Base-by-base conservation (phyloP, 2,329 filamentous ascomycete species). In the Pseudocercospora musae region DNA sequence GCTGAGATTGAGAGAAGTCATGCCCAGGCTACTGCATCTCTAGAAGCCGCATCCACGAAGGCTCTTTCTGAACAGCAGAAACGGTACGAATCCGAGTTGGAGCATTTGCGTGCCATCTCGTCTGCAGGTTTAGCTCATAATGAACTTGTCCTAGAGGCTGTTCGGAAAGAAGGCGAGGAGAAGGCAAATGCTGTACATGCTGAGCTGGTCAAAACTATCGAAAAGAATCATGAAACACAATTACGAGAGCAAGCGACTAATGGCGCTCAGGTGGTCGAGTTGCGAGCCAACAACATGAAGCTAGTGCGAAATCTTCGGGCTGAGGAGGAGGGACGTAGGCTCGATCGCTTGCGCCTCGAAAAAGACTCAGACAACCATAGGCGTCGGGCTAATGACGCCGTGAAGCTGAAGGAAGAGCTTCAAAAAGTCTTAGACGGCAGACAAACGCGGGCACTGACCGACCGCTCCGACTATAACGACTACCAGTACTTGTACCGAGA, bases 401-500 rank as follows among this genome's bases (percentile, higher is more conserved):
- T 40, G 9, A 15, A 37, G 29, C n/a, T 18, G 23, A 40, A 54
- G 11, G 37, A 48, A 18, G 52, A 54, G 18, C 37, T 54, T 27
- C 42, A 55, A 29, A 56, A 48, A 48, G 18, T 50, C 18, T 31
- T 62, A 3, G 53, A 58, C 3, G 59, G 31, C 33, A 58, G 56
- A 37, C 49, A 48, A 11, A 57, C 44, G 21, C 58, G 62, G 3
- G 54, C 18, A 11, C 4, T 57, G 27, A 40, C 27, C n/a, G 59
- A 67, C 29, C 64, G 66, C n/a, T 40, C 23, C 18, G 42, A 62
- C 11, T 68, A 68, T 37, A 10, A 18, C 8, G 54, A 40, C 18
- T 68, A 68, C 44, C 64, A 61, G 15, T 31, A 58, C 15, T 37
- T 68, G 15, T 65, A 58, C 53, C 31, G 54, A 5, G 50, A 57